Evolutionary conservation across 192 early-diverging fungal species (phyloP).

Genomic region (Kappamyces sp.): DNA sequence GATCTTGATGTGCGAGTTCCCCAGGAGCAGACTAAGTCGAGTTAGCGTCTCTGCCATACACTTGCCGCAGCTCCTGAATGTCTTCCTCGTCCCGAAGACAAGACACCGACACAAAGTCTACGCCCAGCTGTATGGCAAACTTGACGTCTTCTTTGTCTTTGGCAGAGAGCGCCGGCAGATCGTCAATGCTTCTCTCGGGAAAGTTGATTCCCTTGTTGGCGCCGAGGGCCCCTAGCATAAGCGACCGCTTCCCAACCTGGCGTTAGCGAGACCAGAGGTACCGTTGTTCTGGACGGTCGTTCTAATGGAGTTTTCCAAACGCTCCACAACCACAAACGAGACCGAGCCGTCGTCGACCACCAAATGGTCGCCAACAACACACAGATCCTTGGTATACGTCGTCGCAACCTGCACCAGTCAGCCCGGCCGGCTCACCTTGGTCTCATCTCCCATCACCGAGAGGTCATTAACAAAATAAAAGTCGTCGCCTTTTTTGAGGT

Average conservation of each 20-base stretch:
- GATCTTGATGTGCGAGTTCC: slow-evolving; percentile 48
- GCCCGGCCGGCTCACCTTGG: slow-evolving; percentile 22
- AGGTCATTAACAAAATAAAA: slow-evolving; percentile 54
- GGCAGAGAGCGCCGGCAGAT: slow-evolving; percentile 43
- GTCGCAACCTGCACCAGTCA: slow-evolving; percentile 23
- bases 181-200: slow-evolving; percentile 44
- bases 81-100: slow-evolving; percentile 53
- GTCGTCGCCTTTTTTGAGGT: slow-evolving; percentile 40
- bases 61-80: slow-evolving; percentile 44
- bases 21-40: slow-evolving; percentile 37
- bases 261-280: slow-evolving; percentile 14
- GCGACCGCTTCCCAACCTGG: neutral
- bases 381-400: slow-evolving; percentile 51
- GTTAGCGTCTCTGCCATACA: neutral
- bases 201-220: slow-evolving; percentile 60
- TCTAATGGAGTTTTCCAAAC: slow-evolving; percentile 39
- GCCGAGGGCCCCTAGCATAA: slow-evolving; percentile 33
- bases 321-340: slow-evolving; percentile 85
- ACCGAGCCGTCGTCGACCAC: slow-evolving; percentile 91
- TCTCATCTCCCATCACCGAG: slow-evolving; percentile 42
- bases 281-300: slow-evolving; percentile 42
- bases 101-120: slow-evolving; percentile 52
- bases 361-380: slow-evolving; percentile 51
- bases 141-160: slow-evolving; percentile 50
- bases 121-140: slow-evolving; percentile 37